A percentile compares a stretch with the other conserved stretches of the same genome.
Conservation (phyloP, 2,329 filamentous ascomycete genomes). For the Cercospora zeina region DNA sequence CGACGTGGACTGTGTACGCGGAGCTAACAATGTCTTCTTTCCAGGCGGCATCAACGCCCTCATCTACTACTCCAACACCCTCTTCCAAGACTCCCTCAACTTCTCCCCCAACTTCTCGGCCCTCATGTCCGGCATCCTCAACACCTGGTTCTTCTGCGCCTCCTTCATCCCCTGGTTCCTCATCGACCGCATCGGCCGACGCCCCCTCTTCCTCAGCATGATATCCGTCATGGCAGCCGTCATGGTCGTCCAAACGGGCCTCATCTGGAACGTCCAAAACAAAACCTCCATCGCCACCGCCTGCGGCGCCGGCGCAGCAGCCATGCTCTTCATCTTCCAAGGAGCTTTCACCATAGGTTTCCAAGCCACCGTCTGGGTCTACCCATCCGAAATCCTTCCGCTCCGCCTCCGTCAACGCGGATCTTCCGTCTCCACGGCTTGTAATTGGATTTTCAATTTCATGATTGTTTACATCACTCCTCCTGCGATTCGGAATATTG, state of each 20-base stretch:
- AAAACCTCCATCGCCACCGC: slow-evolving; percentile 33
- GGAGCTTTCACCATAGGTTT: slow-evolving; percentile 61
- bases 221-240: slow-evolving; percentile 55
- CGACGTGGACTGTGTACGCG: neutral
- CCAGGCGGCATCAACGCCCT: slow-evolving; percentile 38
- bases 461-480: slow-evolving; percentile 68
- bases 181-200: slow-evolving; percentile 39
- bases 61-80: slow-evolving; percentile 37
- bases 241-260: slow-evolving; percentile 62
- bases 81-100: slow-evolving; percentile 35
- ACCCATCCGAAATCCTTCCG: slow-evolving; percentile 62
- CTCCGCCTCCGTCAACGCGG: slow-evolving; percentile 38
- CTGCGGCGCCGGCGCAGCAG: slow-evolving; percentile 42
- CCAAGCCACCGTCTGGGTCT: slow-evolving; percentile 63
- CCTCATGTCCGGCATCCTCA: slow-evolving; percentile 39
- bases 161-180: slow-evolving; percentile 52
- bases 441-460: slow-evolving; percentile 52
- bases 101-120: slow-evolving; percentile 32
- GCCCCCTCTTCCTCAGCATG: slow-evolving; percentile 39
- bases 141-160: slow-evolving; percentile 55
- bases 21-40: neutral
- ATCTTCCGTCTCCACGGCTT: slow-evolving; percentile 38
- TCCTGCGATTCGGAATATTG: slow-evolving; percentile 58
- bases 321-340: slow-evolving; percentile 65
- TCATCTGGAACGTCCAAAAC: slow-evolving; percentile 41